These are phyloP conservation scores for Pyrus hybrid DNA, from an alignment of 331 rosid species.

Conservation along the genomic window DNA sequence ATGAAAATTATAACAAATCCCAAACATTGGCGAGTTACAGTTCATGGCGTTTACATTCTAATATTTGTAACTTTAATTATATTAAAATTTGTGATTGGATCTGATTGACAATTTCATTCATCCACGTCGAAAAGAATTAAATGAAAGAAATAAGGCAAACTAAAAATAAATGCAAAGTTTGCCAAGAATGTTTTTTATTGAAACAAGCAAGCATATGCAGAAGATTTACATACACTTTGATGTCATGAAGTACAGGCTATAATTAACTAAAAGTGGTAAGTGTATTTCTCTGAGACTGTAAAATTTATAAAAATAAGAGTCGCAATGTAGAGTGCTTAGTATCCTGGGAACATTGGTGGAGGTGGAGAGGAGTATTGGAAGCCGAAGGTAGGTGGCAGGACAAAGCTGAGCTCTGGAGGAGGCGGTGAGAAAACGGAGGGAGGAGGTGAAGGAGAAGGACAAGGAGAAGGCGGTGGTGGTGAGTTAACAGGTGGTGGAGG, in stretches of 20 bases:
- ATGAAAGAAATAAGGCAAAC: neutral
- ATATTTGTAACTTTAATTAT: neutral
- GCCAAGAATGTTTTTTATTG: conserved; percentile 4
- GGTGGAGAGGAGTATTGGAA: conserved; percentile 23
- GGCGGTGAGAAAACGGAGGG: conserved; percentile 5
- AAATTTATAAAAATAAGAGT: neutral
- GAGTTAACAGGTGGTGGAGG: neutral
- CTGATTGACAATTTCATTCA: neutral
- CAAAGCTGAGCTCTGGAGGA: neutral
- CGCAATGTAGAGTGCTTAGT: conserved; percentile 1
- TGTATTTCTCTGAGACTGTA: neutral
- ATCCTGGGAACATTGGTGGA: conserved; percentile 22
- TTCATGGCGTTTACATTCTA: neutral
- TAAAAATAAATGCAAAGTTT: neutral
- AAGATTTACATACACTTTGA: neutral
- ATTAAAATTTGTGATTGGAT: neutral
- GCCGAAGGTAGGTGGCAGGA: conserved; percentile 11
- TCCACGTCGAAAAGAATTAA: neutral
- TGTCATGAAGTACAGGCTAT: neutral
- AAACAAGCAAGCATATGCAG: conserved; percentile 7
- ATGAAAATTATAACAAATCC: too few species aligned
- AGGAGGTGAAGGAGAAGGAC: conserved; percentile 4
- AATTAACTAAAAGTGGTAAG: conserved; percentile 12
- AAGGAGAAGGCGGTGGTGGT: conserved; percentile 6
- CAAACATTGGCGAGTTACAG: neutral